These are phyloP conservation scores for Pythium brassicae DNA, from an alignment of 352 stramenopile species.

Conservation along the genomic window DNA sequence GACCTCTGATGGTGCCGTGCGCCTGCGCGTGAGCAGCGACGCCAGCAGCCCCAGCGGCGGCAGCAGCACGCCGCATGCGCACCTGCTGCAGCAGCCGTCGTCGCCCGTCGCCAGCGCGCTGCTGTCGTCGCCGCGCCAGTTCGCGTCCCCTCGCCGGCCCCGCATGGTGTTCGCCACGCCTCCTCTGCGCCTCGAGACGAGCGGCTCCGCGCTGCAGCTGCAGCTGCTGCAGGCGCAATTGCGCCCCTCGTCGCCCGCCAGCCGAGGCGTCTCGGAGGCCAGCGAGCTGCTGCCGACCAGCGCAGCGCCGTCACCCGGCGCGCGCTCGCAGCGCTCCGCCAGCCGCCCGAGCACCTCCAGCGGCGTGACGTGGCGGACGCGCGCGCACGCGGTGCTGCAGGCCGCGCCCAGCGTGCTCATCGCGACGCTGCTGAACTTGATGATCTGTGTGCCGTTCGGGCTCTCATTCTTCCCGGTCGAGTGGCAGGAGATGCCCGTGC, in stretches of 20 bases:
- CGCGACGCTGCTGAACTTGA: conserved; percentile 77
- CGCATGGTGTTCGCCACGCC: conserved; percentile 70
- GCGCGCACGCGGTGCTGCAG: conserved; percentile 27
- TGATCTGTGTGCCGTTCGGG: conserved; percentile 85
- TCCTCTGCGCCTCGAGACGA: conserved; percentile 54
- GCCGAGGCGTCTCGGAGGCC: conserved; percentile 13
- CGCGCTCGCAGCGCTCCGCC: conserved; percentile 20
- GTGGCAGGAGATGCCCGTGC: conserved; percentile 71
- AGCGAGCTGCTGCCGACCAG: conserved; percentile 22
- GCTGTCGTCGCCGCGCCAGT: conserved; percentile 9
- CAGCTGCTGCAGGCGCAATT: not conserved
- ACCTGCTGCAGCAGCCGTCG: conserved; percentile 9
- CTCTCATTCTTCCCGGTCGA: conserved; percentile 83
- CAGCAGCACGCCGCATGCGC: not conserved
- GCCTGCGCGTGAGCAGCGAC: not conserved
- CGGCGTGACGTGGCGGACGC: conserved; percentile 16
- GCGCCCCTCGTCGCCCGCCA: not conserved
- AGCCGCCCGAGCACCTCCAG: conserved; percentile 6
- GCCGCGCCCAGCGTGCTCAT: conserved; percentile 58
- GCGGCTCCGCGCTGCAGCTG: conserved; percentile 47
- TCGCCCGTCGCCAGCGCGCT: conserved; percentile 13
- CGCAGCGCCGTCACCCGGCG: conserved; percentile 15
- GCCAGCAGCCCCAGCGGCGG: not conserved
- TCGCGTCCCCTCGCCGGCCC: conserved; percentile 8
- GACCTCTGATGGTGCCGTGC: not conserved